Conservation (phyloP, 1,284 basidiomycete genomes). For the Ceratobasidium theobromae region DNA sequence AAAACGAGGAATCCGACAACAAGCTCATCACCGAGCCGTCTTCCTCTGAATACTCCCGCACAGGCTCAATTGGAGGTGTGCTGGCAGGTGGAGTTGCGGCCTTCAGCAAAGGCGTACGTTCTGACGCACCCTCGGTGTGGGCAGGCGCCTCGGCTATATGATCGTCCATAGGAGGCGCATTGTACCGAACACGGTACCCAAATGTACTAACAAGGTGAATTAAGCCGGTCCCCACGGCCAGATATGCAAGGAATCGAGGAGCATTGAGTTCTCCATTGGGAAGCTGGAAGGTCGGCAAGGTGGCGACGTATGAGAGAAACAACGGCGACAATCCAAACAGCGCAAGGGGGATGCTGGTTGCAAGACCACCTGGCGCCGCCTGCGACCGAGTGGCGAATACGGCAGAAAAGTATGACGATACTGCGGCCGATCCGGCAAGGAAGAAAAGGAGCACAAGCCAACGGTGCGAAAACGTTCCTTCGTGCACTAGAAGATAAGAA, state of each 20-base stretch:
- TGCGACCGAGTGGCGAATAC: conserved; percentile 3
- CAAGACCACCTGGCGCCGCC: conserved; percentile 42
- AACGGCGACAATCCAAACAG: conserved; percentile 75
- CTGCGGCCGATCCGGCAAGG: conserved; percentile 63
- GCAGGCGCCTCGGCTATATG: background rate
- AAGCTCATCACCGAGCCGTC: conserved; percentile 49
- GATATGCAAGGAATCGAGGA: conserved; percentile 56
- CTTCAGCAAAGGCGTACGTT: conserved; percentile 45
- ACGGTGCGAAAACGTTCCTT: conserved; percentile 41
- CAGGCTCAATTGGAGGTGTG: conserved; percentile 22
- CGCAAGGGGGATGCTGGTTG: conserved; percentile 66
- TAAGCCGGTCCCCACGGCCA: conserved; percentile 55
- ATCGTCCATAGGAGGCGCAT: conserved; percentile 1
- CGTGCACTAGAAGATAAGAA: conserved; percentile 56
- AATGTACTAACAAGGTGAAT: conserved; percentile 58
- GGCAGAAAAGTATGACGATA: conserved; percentile 59
- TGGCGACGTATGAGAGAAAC: conserved; percentile 65
- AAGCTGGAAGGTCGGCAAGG: conserved; percentile 56
- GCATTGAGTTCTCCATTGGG: conserved; percentile 54
- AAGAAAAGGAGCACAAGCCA: conserved; percentile 60
- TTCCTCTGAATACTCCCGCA: conserved; percentile 19
- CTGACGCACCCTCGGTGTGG: conserved; percentile 3
- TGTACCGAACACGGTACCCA: conserved; percentile 44
- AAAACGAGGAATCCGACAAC: conserved; percentile 60
- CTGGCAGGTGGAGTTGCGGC: conserved; percentile 47